Evolutionary conservation across 306 rosid genomes (phyloP), one percentile per base, ranked within the genome.

Genomic region (Dryas alaskensis): DNA sequence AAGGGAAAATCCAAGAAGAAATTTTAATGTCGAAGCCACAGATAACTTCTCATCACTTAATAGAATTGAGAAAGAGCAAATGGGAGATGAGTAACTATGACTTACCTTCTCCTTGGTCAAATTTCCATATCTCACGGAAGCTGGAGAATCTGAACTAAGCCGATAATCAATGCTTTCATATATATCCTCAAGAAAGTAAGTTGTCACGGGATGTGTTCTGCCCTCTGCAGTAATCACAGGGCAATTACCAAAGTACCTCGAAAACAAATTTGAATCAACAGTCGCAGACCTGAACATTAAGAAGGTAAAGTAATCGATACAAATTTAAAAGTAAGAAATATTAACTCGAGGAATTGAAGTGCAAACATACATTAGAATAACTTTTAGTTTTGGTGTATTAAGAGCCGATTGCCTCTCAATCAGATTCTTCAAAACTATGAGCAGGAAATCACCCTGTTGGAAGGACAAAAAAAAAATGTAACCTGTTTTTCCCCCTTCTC

Each of bases 221-320:
- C 98, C 98, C 75, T 93, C 81, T 37, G 98, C 98, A 45, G 91
- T 88, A 70, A 93, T 88, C 68, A 93, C 97, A 67, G 97, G 98
- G 78, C 98, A 93, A 80, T 84, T 76, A 65, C 87, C 87, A 45
- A 93, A 93, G 86, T 93, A 93, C 69, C 81, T 87, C 53, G 98
- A 93, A 86, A 93, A 93, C 73, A 88, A 88, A 84, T 84, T 79
- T 81, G 98, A 89, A 86, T 93, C 98, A 83, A 93, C 96, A 49
- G 98, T 93, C 51, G 98, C 98, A 52, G 98, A 93, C 97, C 97
- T 92, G 87, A 63, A 57, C 74, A 75, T 67, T 40, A 61, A 72
- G 73, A 67, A 46, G 39, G 67, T 54, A 60, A 61, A 63, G 62
- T 31, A 42, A 65, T 49, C 59, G 44, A 27, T 8, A 14, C 12